Conservation (phyloP, 169 alveolate genomes). For the Plasmodium adleri region DNA sequence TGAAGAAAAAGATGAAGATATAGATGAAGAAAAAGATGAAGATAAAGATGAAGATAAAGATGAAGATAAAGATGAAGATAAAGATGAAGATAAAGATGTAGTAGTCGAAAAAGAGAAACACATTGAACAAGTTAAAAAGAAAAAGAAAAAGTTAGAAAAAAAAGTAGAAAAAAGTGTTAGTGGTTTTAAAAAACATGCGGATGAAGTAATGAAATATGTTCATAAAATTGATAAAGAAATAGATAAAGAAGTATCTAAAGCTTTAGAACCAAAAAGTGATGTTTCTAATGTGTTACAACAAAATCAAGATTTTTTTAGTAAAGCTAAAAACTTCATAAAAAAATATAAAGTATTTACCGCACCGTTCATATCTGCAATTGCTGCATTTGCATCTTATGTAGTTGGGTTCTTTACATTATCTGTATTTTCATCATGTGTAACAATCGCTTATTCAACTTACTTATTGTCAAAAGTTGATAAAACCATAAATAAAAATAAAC, state of each 20-base stretch:
- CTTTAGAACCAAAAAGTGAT: neutral
- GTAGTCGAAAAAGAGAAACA: neutral
- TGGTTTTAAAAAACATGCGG: conserved; percentile 13
- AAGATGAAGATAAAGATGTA: neutral
- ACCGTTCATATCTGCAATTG: conserved; percentile 38
- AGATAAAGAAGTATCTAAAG: conserved; percentile 19
- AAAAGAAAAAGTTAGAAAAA: neutral
- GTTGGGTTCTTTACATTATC: conserved; percentile 22
- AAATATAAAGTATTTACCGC: conserved; percentile 36
- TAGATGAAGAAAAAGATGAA: neutral
- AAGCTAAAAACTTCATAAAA: conserved; percentile 18
- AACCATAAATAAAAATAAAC: conserved; percentile 9
- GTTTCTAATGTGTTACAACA: neutral
- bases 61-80: neutral
- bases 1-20: neutral
- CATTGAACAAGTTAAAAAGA: neutral
- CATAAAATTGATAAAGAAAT: conserved; percentile 20
- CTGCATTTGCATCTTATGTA: conserved; percentile 22
- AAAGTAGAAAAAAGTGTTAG: conserved; percentile 1
- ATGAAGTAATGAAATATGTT: conserved; percentile 22
- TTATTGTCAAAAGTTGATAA: conserved; percentile 26
- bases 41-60: neutral
- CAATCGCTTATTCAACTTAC: conserved; percentile 14
- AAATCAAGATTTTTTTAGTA: conserved; percentile 19
- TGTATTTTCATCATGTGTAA: conserved; percentile 42